Evolutionary conservation across 2,329 filamentous ascomycete species (phyloP), one percentile per base, ranked within the genome.

Genomic region (Tympanopsis confertula): DNA sequence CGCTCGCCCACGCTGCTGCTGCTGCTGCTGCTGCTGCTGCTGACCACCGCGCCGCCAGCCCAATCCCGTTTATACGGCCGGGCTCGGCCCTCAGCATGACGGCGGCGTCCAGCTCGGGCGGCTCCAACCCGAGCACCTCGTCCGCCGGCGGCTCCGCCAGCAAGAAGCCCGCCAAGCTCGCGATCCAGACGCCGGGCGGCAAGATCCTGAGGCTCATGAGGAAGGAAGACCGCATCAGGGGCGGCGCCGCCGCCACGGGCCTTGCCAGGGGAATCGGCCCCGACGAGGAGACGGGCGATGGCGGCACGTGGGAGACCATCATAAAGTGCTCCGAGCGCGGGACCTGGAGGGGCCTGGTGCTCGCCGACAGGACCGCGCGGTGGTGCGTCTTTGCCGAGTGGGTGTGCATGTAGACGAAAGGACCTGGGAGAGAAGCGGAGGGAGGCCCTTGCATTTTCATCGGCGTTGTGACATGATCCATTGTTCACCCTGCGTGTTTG

Each of bases 361-460:
- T 91, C 40, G 86, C 86, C 5, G 86, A 93, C 61, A 71, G 86
- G 38, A 88, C 81, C 42, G 85, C 85, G 33, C 69, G 85, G 48
- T 93, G 86, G 86, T 91, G 86, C 52, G 86, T 93, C n/a, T 91
- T 91, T 66, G 83, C 83, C 0, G 85, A 93, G 63, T 93, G 86
- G 86, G 65, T 74, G 43, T 84, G 80, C 50, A 55, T 65, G 62
- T 26, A n/a, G n/a, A n/a, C n/a, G n/a, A n/a, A n/a, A n/a, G n/a
- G n/a, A n/a, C n/a, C n/a, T n/a, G n/a, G n/a, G n/a, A n/a, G n/a
- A n/a, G n/a, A n/a, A n/a, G n/a, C n/a, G n/a, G n/a, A n/a, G n/a
- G n/a, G n/a, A n/a, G n/a, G n/a, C n/a, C n/a, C n/a, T n/a, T n/a
- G n/a, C n/a, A n/a, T n/a, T n/a, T n/a, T n/a, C n/a, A n/a, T n/a